Evolutionary conservation across 306 rosid species (phyloP).

Genomic region (Acacia acuminata): DNA sequence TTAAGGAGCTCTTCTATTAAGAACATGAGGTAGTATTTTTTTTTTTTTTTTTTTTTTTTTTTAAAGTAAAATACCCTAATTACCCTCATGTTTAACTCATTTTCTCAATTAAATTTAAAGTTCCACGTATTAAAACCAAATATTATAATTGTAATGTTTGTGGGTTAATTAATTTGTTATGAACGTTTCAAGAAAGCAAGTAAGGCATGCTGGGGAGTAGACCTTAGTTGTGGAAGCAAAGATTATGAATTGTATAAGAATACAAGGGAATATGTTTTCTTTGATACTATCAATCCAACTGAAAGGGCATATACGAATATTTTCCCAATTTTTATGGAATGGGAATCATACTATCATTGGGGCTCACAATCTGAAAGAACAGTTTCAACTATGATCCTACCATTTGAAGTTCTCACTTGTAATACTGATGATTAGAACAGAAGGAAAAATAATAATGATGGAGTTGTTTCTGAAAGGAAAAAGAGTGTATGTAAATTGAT

Average conservation of each 20-base stretch:
- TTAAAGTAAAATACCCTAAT: too few species aligned
- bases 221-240: conserved; percentile 27
- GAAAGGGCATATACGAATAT: conserved; percentile 23
- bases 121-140: neutral
- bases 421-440: neutral
- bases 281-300: conserved; percentile 40
- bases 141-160: neutral
- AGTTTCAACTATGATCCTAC: neutral
- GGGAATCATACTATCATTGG: neutral
- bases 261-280: neutral
- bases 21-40: too few species aligned
- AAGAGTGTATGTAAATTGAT: neutral
- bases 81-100: too few species aligned
- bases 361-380: conserved; percentile 12
- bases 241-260: conserved; percentile 8
- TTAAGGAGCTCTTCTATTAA: too few species aligned
- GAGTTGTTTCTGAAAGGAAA: neutral
- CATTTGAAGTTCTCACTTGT: too few species aligned
- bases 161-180: neutral
- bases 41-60: too few species aligned
- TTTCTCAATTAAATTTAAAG: neutral
- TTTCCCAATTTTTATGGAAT: conserved; percentile 32
- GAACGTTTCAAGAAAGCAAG: conserved; percentile 27
- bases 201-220: conserved; percentile 13
- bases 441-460: too few species aligned